Evolutionary conservation across 2,329 filamentous ascomycete genomes (phyloP).

Genomic region (Xylariaceae sp.): DNA sequence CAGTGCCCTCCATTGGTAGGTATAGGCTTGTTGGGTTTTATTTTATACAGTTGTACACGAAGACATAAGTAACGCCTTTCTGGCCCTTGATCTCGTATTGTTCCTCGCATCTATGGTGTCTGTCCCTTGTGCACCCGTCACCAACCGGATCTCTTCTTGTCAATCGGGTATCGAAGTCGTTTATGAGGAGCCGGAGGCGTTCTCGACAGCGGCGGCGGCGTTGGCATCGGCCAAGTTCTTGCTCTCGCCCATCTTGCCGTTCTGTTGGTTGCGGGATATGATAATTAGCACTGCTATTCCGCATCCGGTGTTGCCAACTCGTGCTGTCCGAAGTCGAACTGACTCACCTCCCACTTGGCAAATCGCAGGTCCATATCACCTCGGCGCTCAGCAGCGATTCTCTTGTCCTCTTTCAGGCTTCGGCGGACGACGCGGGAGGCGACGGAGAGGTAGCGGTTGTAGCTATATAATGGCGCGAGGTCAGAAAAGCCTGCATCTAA

Average conservation of each 20-base stretch:
- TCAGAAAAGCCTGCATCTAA: constrained; percentile 30
- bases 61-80: constrained; percentile 6
- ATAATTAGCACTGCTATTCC: constrained; percentile 30
- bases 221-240: constrained; percentile 66
- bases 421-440: constrained; percentile 92
- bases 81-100: constrained; percentile 7
- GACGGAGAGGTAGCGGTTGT: constrained; percentile 99
- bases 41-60: constrained; percentile 32
- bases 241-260: constrained; percentile 89
- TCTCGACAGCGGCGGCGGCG: constrained; percentile 35
- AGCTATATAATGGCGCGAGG: constrained; percentile 54
- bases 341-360: constrained; percentile 88
- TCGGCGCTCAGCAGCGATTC: constrained; percentile 81
- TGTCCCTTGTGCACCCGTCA: constrained; percentile 1
- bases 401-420: constrained; percentile 93
- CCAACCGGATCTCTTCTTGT: too few species aligned
- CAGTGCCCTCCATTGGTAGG: constrained; percentile 4
- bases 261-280: constrained; percentile 53
- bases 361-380: constrained; percentile 87
- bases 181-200: constrained; percentile 35
- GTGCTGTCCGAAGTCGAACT: neutral
- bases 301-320: constrained; percentile 3
- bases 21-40: constrained; percentile 13
- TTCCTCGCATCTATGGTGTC: constrained; percentile 19
- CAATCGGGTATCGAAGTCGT: constrained; percentile 2